Base-by-base conservation (phyloP, 768 basidiomycete genomes). In the Lentinula boryana region DNA sequence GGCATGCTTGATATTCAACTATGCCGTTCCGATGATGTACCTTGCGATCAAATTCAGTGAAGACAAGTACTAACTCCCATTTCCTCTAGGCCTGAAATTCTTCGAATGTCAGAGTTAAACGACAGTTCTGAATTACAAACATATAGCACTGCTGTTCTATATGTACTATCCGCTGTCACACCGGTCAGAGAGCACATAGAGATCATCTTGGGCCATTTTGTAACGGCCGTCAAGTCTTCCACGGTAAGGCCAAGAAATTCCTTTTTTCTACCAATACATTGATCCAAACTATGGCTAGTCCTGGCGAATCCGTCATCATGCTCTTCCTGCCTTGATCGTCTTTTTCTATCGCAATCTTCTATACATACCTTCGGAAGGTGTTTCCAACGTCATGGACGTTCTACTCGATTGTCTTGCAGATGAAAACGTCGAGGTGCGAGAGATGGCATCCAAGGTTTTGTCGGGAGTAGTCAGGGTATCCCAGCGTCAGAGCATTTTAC, bases 261-360 rank as follows among this genome's bases (percentile, higher is more conserved):
- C 27, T 27, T 48, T 21, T 58, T 57, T 36, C 57, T 40, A 23
- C 51, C 62, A 82, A 81, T 85, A 85, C 76, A 83, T 60, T 83
- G n/a, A 61, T 58, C 54, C 44, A 64, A 48, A 44, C 49, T 35
- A 9, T 36, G 18, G n/a, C 8, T 63, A 94, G 92, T 93, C 91
- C 6, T 97, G 94, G 94, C 84, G 91, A 58, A 93, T 95, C 67
- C 87, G 93, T 4, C 78, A 93, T 38, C 89, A 94, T 72, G 88
- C 90, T 21, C 75, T 96, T 61, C 94, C 94, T n/a, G 86, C 90
- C 32, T 74, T 97, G 63, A 87, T 92, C 33, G 87, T 94, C 38
- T 92, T 95, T 73, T 95, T 93, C 78, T 95, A 94, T 72, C 84
- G 93, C 51, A 94, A 95, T 69, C 80, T 95, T 60, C 74, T 93